These are phyloP conservation scores for Oehlia diaphana DNA, from an alignment of 192 early-diverging fungal species.

Conservation along the genomic window DNA sequence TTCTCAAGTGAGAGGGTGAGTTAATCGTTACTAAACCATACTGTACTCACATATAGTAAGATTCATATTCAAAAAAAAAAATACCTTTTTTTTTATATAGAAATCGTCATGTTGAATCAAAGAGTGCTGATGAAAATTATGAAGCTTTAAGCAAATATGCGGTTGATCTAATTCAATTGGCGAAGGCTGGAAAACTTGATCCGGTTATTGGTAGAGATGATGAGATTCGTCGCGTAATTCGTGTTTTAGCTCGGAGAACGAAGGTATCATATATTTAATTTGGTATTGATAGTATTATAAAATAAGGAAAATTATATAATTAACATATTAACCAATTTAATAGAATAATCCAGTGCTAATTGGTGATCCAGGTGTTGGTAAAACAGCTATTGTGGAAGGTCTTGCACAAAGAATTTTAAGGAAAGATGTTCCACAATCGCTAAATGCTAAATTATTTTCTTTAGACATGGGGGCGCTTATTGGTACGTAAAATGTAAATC, in stretches of 20 bases:
- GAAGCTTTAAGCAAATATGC: conserved; percentile 96
- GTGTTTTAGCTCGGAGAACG: conserved; percentile 84
- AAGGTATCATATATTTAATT: conserved; percentile 47
- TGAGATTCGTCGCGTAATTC: conserved; percentile 92
- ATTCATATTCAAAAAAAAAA: background rate
- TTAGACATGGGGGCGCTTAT: conserved; percentile 95
- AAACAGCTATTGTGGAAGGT: conserved; percentile 90
- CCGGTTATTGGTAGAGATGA: conserved; percentile 97
- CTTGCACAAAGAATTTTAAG: conserved; percentile 92
- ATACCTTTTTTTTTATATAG: conserved; percentile 45
- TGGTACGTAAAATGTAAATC: conserved; percentile 9
- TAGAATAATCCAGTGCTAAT: conserved; percentile 85
- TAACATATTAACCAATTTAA: background rate
- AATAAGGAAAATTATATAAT: background rate
- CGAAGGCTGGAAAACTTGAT: conserved; percentile 89
- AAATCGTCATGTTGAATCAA: conserved; percentile 78
- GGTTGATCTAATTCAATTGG: conserved; percentile 80
- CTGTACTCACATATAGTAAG: background rate
- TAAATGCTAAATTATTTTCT: conserved; percentile 81
- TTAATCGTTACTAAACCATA: background rate
- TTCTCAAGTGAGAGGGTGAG: conserved; percentile 56
- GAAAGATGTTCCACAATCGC: conserved; percentile 86
- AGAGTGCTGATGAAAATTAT: conserved; percentile 83
- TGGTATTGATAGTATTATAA: no score
- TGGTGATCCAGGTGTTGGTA: conserved; percentile 82